Base-by-base conservation (phyloP, 2,329 filamentous ascomycete genomes). In the Cryphonectria nitschkei region DNA sequence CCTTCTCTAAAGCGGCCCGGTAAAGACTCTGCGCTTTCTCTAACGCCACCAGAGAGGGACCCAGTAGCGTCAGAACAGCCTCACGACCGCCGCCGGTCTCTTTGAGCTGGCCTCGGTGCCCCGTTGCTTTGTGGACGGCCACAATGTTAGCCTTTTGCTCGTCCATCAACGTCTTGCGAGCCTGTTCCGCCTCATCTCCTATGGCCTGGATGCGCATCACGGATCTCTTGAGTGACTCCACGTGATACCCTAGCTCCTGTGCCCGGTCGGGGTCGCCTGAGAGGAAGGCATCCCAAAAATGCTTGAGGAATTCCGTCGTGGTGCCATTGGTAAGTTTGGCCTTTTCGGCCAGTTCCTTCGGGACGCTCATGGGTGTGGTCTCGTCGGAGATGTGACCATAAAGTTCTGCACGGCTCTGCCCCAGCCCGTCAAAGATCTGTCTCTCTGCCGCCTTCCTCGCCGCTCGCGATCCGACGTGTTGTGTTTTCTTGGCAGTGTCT, bases 231-330 rank as follows among this genome's bases (percentile, higher is more conserved):
- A 99, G 85, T 13, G 94, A 95, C 78, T 97, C 93, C 9, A 92
- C 90, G 63, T 98, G 86, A 73, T 93, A 94, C 8, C 90, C 89
- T 19, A 98, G 86, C 81, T 99, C 95, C 58, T 86, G 86, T 0
- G 93, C 93, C 46, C 93, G 90, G 72, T 93, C 91, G 0, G 93
- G 83, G 77, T 98, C 93, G 19, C 95, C 95, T 0, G 95, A 98
- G 37, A 97, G 86, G 77, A 97, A 99, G 0, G 95, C 90, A 46
- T 89, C 88, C 95, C 95, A 99, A 83, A 99, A 99, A 80, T 98
- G 97, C 76, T 95, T 93, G n/a, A 99, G 84, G 77, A 98, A 99
- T 78, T 99, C 96, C 52, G 93, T 92, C 0, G 94, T 97, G 0
- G 96, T 99, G 68, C 95, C 95, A 79, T 98, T 94, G 0, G 95